These are phyloP conservation scores for Gossypium bickii DNA, from an alignment of 345 rosid genomes.

Conservation along the genomic window DNA sequence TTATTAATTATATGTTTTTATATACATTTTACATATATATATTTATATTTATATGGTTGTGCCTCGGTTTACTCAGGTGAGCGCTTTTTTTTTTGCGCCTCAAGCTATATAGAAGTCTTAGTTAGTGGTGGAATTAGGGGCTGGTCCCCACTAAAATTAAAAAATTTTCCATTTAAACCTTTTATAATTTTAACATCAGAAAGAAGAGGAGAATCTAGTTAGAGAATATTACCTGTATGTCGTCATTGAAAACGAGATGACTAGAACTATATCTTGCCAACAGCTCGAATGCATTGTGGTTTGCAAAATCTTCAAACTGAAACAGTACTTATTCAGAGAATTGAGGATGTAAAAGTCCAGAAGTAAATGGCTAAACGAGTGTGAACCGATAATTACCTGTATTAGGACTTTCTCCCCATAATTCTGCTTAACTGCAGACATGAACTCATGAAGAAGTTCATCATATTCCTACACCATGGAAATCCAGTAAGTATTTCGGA, in stretches of 20 bases:
- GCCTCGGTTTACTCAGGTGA: no score
- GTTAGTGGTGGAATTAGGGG: no score
- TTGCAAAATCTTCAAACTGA: slow-evolving; percentile 97
- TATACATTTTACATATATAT: no score
- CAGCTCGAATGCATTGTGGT: slow-evolving; percentile 94
- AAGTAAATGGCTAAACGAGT: not conserved
- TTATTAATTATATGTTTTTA: no score
- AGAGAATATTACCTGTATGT: slow-evolving; percentile 62
- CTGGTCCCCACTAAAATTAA: no score
- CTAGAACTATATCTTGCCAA: slow-evolving; percentile 59
- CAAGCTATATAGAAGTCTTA: no score
- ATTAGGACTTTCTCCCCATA: slow-evolving; percentile 90
- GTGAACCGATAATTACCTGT: slow-evolving; percentile 47
- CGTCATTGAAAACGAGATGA: slow-evolving; percentile 97
- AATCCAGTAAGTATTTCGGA: slow-evolving; percentile 13
- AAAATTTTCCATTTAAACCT: no score
- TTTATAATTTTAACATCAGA: no score
- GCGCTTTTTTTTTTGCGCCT: no score
- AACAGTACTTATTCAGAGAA: slow-evolving; percentile 19
- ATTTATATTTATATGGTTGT: no score
- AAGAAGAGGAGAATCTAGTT: no score
- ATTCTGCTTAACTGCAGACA: slow-evolving; percentile 83
- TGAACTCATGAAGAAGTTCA: slow-evolving; percentile 86
- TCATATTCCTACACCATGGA: slow-evolving; percentile 61
- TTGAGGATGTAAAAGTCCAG: not conserved